Conservation (phyloP, 129 eudicot genomes). For the Helichrysum umbraculigerum region DNA sequence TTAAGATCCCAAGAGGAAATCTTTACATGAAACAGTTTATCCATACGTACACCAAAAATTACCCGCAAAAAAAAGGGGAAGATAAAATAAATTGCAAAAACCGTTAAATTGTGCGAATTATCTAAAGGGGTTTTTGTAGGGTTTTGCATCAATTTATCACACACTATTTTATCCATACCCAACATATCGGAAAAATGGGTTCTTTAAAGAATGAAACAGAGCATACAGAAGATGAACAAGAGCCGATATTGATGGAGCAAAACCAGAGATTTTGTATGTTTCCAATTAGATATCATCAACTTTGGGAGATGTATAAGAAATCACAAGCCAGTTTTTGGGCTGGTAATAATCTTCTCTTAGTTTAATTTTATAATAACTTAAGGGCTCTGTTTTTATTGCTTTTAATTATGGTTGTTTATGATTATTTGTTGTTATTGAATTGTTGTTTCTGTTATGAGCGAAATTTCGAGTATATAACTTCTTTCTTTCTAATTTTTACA, state of each 20-base stretch:
- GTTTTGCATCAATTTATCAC: conserved; percentile 31
- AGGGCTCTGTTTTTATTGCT: neutral
- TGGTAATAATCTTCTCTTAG: conserved; percentile 33
- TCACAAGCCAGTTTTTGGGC: conserved; percentile 79
- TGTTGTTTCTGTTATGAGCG: no score
- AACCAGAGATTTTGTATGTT: conserved; percentile 78
- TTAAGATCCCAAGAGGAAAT: no score
- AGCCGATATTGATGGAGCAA: conserved; percentile 60
- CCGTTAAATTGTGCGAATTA: conserved; percentile 13
- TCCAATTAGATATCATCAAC: conserved; percentile 66
- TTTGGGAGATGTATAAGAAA: conserved; percentile 94
- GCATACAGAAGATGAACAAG: conserved; percentile 42
- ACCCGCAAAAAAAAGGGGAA: neutral
- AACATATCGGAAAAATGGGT: conserved; percentile 37
- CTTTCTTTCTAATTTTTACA: no score
- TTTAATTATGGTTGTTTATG: neutral
- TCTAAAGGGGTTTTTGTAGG: conserved; percentile 53
- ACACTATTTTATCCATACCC: conserved; percentile 27
- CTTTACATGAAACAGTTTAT: neutral
- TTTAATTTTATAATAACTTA: neutral
- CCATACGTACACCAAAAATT: neutral
- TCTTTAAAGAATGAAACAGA: conserved; percentile 49
- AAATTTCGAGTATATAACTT: no score
- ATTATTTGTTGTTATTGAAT: neutral
- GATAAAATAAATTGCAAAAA: neutral